Evolutionary conservation across 139 green algal genomes (phyloP), one percentile per base, ranked within the genome.

Genomic region (Gonium pectorale): DNA sequence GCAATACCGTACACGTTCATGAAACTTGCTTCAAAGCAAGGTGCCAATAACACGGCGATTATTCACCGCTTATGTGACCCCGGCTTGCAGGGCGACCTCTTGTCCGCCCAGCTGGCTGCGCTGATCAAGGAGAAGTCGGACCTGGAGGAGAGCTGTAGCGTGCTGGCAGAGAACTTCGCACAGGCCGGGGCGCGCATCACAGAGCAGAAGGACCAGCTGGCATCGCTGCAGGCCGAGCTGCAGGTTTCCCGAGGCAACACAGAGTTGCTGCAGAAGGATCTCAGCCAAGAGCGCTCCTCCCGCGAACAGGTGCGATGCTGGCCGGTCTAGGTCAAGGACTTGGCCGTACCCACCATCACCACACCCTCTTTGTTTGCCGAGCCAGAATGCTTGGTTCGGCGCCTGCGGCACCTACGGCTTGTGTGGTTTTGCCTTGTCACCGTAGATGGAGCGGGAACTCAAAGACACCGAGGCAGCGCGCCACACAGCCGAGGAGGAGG

Each of bases 121-220:
- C 40, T 82, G n/a, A 2, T 37, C 19, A 71, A 60, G 75, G 59
- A 60, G 59, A 82, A 82, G 56, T n/a, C n/a, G 11, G 75, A 82
- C 1, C 38, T 82, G 40, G 75, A 82, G 59, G 59, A 71, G 59
- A 62, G 41, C n/a, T 60, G 40, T 15, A 49, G 38, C 27, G n/a
- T 71, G 59, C 75, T 82, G 22, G 59, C 75, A 19, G 41, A 71
- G 21, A 82, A 71, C 60, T 62, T 82, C 6, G n/a, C 59, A 19
- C 40, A 82, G 41, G 41, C 59, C n/a, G 75, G 75, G n/a, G 29
- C 15, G 5, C 44, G 60, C 11, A 54, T 82, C 7, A 22, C 40
- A 0, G 75, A 71, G 56, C 59, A 82, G 59, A 62, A 82, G 43
- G 75, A 71, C 31, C 41, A 62, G 59, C 59, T 82, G 9, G 38